Evolutionary conservation across 345 rosid genomes (phyloP), one percentile per base, ranked within the genome.

Genomic region (Schrenkiella parvula): DNA sequence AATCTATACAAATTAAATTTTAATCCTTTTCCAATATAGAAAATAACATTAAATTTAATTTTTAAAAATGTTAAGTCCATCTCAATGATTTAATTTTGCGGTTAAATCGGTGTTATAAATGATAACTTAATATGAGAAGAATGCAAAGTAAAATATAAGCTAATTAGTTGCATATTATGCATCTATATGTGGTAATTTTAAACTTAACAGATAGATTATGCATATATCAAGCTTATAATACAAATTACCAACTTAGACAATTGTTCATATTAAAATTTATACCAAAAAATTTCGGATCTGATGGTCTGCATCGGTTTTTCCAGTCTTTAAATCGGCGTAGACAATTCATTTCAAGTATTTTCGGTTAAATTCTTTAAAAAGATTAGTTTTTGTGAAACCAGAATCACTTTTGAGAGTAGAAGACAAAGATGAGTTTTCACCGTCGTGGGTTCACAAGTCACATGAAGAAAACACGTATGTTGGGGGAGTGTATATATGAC

Each of bases 341-440:
- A 73, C 72, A 65, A 54, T 67, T 28, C 39, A 59, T 60, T 38
- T 59, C 2, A 51, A 74, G 64, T n/a, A n/a, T 38, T 50, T 67
- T 67, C 39, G 38, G 47, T 50, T 29, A 14, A 39, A 29, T 38
- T 37, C 13, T 34, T 65, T 22, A 12, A 2, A 19, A 38, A 43
- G 43, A 15, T 11, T 38, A 6, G 26, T 10, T 41, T 17, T 2
- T 7, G 21, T 18, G 1, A n/a, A 67, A 71, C 23, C 17, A 65
- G 58, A 73, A 65, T 48, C 53, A 59, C 46, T 31, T 59, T 59
- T 21, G 28, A 22, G 68, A 59, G 73, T 22, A 67, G 29, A 74
- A n/a, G 78, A 59, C 78, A 74, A 67, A 60, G 23, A 51, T 67
- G 78, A 67, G 78, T 60, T 74, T 39, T 74, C 73, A 74, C 68